A percentile compares a stretch with the other conserved stretches of the same genome.
Evolutionary conservation across 2,329 filamentous ascomycete species (phyloP).

Genomic region (Hypoxylon sp.): DNA sequence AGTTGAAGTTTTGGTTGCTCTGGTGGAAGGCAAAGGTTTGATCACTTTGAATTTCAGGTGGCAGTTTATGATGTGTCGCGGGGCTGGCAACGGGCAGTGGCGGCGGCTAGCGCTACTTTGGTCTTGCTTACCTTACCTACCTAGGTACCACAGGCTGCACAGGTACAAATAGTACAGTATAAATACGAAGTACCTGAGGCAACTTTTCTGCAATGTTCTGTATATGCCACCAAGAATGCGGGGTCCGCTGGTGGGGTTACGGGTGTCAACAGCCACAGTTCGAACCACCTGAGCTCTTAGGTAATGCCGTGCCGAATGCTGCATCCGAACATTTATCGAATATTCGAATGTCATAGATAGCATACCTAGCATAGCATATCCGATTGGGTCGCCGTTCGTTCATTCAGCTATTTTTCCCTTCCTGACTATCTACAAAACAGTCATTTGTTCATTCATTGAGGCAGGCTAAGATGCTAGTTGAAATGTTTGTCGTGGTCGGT

Average conservation of each 20-base stretch:
- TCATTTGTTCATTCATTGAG: background rate
- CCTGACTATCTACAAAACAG: background rate
- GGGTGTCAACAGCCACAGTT: constrained; percentile 2
- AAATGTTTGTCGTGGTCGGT: background rate
- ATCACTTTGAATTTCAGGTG: constrained; percentile 43
- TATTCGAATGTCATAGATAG: background rate
- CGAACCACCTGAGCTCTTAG: background rate
- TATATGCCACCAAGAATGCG: constrained; percentile 15
- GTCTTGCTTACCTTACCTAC: constrained; percentile 27
- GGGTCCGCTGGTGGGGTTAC: constrained; percentile 33
- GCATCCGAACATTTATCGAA: background rate
- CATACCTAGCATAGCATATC: background rate
- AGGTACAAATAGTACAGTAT: no score
- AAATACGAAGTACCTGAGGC: background rate
- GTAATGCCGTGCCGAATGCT: background rate
- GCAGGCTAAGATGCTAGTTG: background rate
- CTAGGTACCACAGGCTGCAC: constrained; percentile 1
- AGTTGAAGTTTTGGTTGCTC: constrained; percentile 8
- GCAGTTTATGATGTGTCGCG: constrained; percentile 45
- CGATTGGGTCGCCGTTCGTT: background rate
- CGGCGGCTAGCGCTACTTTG: constrained; percentile 32
- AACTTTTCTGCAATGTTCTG: background rate
- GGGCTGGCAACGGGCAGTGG: constrained; percentile 28
- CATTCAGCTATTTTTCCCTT: background rate
- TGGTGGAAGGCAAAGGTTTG: constrained; percentile 36